Percentiles rank a stretch among this genome's conserved stretches.
Evolutionary conservation across 2,329 filamentous ascomycete genomes (phyloP).

Genomic region (Penicillium sp.): DNA sequence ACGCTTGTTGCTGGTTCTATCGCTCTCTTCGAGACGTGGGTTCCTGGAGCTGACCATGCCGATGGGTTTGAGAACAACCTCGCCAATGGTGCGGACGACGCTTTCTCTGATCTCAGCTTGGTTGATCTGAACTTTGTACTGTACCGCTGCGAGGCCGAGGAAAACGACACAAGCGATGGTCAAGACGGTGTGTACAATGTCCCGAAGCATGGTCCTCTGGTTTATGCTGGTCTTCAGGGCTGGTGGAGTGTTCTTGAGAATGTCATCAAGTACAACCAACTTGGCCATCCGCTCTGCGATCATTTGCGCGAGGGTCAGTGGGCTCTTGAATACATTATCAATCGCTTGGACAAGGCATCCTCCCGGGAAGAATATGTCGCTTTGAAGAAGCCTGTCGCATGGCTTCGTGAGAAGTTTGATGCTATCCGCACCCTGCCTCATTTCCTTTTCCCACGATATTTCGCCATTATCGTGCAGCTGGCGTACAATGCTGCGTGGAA

Average conservation of each 20-base stretch:
- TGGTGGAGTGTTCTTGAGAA: conserved; percentile 92
- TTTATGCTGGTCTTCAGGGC: conserved; percentile 95
- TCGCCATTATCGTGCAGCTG: conserved; percentile 81
- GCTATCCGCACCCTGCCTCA: conserved; percentile 79
- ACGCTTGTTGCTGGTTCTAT: conserved; percentile 92
- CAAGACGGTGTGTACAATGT: conserved; percentile 85
- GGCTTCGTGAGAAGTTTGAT: conserved; percentile 81
- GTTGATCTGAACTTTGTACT: conserved; percentile 87
- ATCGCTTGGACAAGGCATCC: conserved; percentile 69
- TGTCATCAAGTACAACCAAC: conserved; percentile 81
- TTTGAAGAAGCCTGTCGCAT: conserved; percentile 64
- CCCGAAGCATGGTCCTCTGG: conserved; percentile 75
- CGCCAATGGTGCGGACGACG: conserved; percentile 72
- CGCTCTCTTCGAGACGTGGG: conserved; percentile 93
- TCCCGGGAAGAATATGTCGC: conserved; percentile 59
- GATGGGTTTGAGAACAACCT: conserved; percentile 81
- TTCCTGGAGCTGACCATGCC: conserved; percentile 79
- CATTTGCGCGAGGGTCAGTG: conserved; percentile 88
- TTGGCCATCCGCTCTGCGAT: conserved; percentile 89
- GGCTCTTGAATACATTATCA: conserved; percentile 83
- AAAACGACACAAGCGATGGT: conserved; percentile 71
- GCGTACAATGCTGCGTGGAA: conserved; percentile 82
- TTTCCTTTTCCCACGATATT: conserved; percentile 89
- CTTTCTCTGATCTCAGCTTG: conserved; percentile 70
- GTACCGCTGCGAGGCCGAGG: conserved; percentile 89